Conservation (phyloP, 352 stramenopile species). For the Phytophthora sansomeana region DNA sequence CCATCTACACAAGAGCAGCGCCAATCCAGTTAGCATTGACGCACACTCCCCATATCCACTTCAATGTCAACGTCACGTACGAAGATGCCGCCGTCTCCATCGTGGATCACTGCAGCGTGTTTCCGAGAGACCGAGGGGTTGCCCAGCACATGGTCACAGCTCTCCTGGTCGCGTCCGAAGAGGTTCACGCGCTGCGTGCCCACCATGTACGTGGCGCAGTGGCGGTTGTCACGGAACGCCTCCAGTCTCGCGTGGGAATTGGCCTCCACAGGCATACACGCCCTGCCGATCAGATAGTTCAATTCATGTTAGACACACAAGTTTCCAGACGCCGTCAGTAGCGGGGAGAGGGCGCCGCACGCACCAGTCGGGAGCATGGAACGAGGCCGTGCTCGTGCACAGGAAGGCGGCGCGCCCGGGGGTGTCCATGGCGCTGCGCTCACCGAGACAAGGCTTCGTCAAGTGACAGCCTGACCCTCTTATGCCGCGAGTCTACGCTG, state of each 20-base stretch:
- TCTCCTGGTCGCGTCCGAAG: conserved; percentile 88
- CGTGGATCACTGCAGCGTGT: conserved; percentile 88
- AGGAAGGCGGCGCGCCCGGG: conserved; percentile 81
- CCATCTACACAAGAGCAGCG: conserved; percentile 53
- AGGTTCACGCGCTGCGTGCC: conserved; percentile 84
- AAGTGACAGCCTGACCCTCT: conserved; percentile 17
- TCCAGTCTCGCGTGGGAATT: conserved; percentile 80
- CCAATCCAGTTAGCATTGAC: conserved; percentile 1
- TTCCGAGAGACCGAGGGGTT: conserved; percentile 90
- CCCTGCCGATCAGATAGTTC: conserved; percentile 41
- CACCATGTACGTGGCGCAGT: conserved; percentile 89
- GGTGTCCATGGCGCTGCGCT: conserved; percentile 41
- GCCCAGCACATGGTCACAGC: conserved; percentile 86
- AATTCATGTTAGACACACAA: not conserved
- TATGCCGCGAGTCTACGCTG: conserved; percentile 26
- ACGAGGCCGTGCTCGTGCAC: conserved; percentile 78
- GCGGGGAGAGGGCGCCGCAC: not conserved
- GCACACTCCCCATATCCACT: not conserved
- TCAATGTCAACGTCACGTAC: conserved; percentile 40
- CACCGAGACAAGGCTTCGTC: conserved; percentile 25
- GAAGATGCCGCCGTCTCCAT: conserved; percentile 83
- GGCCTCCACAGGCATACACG: conserved; percentile 64
- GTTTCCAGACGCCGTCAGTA: not conserved
- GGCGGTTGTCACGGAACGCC: conserved; percentile 75
- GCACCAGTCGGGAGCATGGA: conserved; percentile 81